Base-by-base conservation (phyloP, 169 alveolate species). In the Cystoisospora suis region DNA sequence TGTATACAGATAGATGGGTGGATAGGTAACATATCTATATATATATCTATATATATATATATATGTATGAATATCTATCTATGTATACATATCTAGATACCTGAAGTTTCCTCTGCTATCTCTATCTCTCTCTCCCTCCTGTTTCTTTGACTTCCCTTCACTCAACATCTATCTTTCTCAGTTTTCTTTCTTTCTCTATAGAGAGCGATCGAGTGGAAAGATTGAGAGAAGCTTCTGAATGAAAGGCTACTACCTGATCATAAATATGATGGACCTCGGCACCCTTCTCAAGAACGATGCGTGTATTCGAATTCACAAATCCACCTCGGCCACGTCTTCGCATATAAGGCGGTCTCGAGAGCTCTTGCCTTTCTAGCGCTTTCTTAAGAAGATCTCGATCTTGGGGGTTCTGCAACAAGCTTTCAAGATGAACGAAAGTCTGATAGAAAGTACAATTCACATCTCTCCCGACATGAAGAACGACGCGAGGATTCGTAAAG, bases 241-340 rank as follows among this genome's bases (percentile, higher is more conserved):
- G 27, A 58, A 27, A 27, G 27, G 36, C 70, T 49, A 9, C 27
- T 72, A 88, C 92, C 92, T 93, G 95, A 69, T 92, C 88, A 45
- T 91, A 91, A 44, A 89, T 86, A 77, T 94, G 96, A 34, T 94
- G 90, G 42, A 94, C 77, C 45, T 83, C 92, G n/a, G 94, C 92
- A 44, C 90, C 90, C 69, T 70, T 81, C 70, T 94, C 96, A 49
- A 94, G 49, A 42, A 59, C 86, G 3, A 94, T 83, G 83, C 96
- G 92, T 4, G 96, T 90, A 65, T 83, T 87, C 15, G 95, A 93
- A 87, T 94, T 94, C 65, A 94, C 96, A 36, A 90, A 83, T 29
- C 94, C 94, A 23, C 96, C 89, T 36, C 90, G 23, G 72, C 75
- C 75, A 38, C 90, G 81, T 27, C 75, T 53, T 44, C 42, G 81